Base-by-base conservation (phyloP, 495 filamentous ascomycete genomes). In the Penicillium psychrofluorescens region DNA sequence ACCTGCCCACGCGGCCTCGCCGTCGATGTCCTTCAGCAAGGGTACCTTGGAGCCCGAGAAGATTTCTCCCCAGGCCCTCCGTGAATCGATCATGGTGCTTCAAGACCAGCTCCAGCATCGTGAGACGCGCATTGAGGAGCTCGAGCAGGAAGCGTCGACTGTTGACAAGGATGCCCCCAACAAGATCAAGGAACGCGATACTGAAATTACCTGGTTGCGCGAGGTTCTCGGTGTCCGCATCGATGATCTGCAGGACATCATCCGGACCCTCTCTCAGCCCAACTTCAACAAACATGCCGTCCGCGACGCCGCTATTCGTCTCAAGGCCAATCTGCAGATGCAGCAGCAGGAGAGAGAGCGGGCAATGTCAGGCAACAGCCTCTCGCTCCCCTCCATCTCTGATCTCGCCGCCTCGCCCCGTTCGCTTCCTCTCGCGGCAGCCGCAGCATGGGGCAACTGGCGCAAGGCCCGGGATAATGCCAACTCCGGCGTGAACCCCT, bases 71-170 rank as follows among this genome's bases (percentile, higher is more conserved):
- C 89, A 95, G 62, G 92, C 92, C 9, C 77, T 98, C 31, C 84
- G 92, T 16, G 94, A 98, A 64, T 95, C 91, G 7, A 95, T 98
- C 56, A 75, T 94, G 56, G 92, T 95, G 14, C 77, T 98, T 27
- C 94, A 97, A 61, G 90, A 95, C 59, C 92, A 98, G 56, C 78
- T 98, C 36, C 91, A 96, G 56, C 87, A 91, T 55, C 90, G 92
- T 43, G 92, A 97, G 65, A 75, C 79, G 14, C 79, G 77, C 16
- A 94, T 97, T 54, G 92, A 98, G 55, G 76, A 80, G 44, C 85
- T 97, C 12, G 88, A 95, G 65, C 76, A 80, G 35, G 71, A 81
- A 40, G 65, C 89, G 15, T 63, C 80, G 8, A 66, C 74, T 27
- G 64, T 85, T 7, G 88, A 91, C 49, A 68, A 78, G 15, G 82